Evolutionary conservation across 768 basidiomycete genomes (phyloP).

Genomic region (Hydnomerulius pinastri): DNA sequence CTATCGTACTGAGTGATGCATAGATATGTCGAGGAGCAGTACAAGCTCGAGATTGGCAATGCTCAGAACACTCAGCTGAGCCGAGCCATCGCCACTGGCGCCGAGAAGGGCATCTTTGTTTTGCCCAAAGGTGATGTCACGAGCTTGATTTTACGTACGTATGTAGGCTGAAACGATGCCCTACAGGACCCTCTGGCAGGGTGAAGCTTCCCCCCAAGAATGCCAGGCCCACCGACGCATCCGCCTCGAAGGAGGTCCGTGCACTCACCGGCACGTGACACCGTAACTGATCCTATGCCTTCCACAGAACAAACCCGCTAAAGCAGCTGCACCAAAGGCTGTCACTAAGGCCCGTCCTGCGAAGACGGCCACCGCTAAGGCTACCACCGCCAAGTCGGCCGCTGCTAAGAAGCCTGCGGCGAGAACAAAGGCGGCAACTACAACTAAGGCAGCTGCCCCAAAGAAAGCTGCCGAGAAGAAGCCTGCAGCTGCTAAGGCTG

Average conservation of each 20-base stretch:
- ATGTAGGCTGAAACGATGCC: constrained; percentile 4
- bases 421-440: constrained; percentile 38
- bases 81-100: constrained; percentile 78
- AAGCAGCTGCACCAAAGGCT: constrained; percentile 29
- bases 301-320: constrained; percentile 33
- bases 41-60: constrained; percentile 77
- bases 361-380: constrained; percentile 30
- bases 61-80: constrained; percentile 79
- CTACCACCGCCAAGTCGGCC: constrained; percentile 24
- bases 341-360: constrained; percentile 23
- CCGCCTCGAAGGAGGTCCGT: constrained; percentile 62
- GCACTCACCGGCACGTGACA: constrained; percentile 23
- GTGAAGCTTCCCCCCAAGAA: constrained; percentile 73
- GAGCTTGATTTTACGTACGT: neutral
- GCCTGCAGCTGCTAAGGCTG: constrained; percentile 36
- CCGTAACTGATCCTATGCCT: constrained; percentile 11
- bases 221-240: constrained; percentile 45
- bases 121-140: constrained; percentile 77
- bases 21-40: constrained; percentile 83
- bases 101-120: constrained; percentile 79
- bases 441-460: constrained; percentile 37
- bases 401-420: constrained; percentile 27
- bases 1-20: constrained; percentile 17
- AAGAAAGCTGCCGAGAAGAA: constrained; percentile 42
- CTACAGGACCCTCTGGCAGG: constrained; percentile 48